phyloP scores from a whole-genome alignment of 495 filamentous ascomycete species.

The Aspergillus nanangensis region DNA sequence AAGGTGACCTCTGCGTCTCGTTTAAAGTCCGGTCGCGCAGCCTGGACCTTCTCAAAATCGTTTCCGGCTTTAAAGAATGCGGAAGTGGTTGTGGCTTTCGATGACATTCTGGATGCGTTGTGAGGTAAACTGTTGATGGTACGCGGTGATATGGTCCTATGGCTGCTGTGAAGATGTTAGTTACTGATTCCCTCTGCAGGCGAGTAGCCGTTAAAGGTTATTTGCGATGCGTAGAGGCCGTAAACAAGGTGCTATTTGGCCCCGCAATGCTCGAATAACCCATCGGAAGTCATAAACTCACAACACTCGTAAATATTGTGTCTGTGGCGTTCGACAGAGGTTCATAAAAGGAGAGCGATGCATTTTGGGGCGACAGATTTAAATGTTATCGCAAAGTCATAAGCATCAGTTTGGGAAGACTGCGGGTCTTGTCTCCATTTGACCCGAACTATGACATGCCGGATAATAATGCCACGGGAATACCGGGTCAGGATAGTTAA shows the following conservation, averaged over 20 bases:
- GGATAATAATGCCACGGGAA: constrained; percentile 4
- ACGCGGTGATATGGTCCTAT: no score
- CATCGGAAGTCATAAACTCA: no score
- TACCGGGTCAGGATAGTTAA: background rate
- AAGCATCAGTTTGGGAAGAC: background rate
- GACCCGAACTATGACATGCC: constrained; percentile 1
- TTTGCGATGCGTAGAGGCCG: no score
- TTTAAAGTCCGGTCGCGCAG: constrained; percentile 64
- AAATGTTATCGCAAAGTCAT: background rate
- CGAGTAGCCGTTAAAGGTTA: no score
- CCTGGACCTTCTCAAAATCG: constrained; percentile 78
- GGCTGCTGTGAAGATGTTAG: no score
- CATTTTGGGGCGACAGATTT: background rate
- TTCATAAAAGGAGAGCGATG: background rate
- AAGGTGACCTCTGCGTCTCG: constrained; percentile 47
- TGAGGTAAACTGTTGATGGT: background rate
- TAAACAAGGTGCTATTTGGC: no score
- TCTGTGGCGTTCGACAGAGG: background rate
- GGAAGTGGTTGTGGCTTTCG: background rate
- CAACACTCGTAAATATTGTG: background rate
- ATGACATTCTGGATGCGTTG: constrained; percentile 18
- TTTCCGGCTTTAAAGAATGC: constrained; percentile 23
- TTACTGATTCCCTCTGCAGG: no score
- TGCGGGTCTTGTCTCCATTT: background rate
- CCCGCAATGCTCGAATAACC: no score